Conservation (phyloP, 768 basidiomycete species). For the Boletus sp. region DNA sequence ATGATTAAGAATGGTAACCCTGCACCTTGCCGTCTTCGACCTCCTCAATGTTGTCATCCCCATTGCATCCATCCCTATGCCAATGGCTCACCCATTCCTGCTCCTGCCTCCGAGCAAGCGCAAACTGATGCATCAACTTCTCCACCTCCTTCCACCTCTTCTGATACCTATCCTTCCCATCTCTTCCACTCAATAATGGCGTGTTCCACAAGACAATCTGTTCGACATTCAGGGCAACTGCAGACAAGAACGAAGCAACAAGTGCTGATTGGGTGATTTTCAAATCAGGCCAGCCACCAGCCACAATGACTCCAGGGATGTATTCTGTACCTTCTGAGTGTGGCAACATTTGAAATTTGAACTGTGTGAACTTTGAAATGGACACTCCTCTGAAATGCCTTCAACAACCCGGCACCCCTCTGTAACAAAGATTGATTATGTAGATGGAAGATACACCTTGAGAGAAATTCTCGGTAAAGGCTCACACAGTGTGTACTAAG, state of each 20-base stretch:
- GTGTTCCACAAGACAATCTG: conserved; percentile 33
- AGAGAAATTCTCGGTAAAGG: no score
- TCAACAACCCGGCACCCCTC: no score
- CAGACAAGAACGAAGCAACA: conserved; percentile 29
- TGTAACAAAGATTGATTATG: no score
- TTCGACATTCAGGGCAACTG: conserved; percentile 29
- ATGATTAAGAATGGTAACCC: not conserved
- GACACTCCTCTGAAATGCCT: no score
- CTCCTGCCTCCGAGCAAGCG: conserved; percentile 21
- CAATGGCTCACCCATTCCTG: conserved; percentile 14
- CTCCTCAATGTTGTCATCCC: not conserved
- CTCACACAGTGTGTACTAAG: no score
- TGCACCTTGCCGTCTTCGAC: conserved; percentile 6
- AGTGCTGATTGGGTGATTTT: conserved; percentile 26
- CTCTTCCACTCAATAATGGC: conserved; percentile 24
- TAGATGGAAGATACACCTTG: no score
- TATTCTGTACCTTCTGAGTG: conserved; percentile 14
- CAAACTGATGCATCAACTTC: conserved; percentile 20
- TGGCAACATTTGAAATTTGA: no score
- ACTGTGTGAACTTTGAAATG: no score
- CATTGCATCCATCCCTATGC: not conserved
- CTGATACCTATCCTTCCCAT: conserved; percentile 25
- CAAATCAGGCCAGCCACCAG: conserved; percentile 25
- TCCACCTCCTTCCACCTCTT: conserved; percentile 25
- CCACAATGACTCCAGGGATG: conserved; percentile 28